Evolutionary conservation across 2,329 filamentous ascomycete species (phyloP), one percentile per base, ranked within the genome.

Genomic region (Ophiostoma tasmaniense): DNA sequence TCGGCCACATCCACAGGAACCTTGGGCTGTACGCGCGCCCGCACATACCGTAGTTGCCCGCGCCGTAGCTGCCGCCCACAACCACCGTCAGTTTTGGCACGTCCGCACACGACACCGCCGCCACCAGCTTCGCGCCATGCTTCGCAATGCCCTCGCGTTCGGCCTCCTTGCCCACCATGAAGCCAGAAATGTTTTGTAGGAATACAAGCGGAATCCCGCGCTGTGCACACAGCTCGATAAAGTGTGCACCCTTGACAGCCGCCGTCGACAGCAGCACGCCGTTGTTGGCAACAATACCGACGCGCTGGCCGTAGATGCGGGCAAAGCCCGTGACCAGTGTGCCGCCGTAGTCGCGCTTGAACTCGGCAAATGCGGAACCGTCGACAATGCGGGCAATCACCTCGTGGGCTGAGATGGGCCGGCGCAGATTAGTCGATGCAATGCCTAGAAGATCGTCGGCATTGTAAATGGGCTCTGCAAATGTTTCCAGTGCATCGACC

Each of bases 31-130:
- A 99, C 1, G 95, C 94, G 66, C 95, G 86, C 28, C 95, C 95
- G 76, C 92, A 98, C 95, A 99, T 99, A 75, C 94, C 95, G 77
- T 99, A 99, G 79, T 98, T 99, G 3, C 95, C 95, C 8, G 94
- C 94, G 70, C 94, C 94, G 73, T 95, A 95, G 77, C 90, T 93
- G 37, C 90, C 91, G 30, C 95, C 95, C n/a, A 97, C 89, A 0
- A 99, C 91, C 20, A 99, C 92, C 0, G 95, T 99, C 76, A 98
- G 94, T 79, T 99, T 98, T 73, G 95, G 94, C 59, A 98, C 94
- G 73, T 95, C 88, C 3, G 94, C 93, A 76, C 93, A 97, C 10
- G 93, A 92, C 13, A 98, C 95, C 8, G 94, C 95, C 2, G 93
- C 96, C 35, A 98, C 95, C 22, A 99, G 87, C 81, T 99, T 98